phyloP scores from a whole-genome alignment of 140 eudicot genomes.

The Cichorium intybus region DNA sequence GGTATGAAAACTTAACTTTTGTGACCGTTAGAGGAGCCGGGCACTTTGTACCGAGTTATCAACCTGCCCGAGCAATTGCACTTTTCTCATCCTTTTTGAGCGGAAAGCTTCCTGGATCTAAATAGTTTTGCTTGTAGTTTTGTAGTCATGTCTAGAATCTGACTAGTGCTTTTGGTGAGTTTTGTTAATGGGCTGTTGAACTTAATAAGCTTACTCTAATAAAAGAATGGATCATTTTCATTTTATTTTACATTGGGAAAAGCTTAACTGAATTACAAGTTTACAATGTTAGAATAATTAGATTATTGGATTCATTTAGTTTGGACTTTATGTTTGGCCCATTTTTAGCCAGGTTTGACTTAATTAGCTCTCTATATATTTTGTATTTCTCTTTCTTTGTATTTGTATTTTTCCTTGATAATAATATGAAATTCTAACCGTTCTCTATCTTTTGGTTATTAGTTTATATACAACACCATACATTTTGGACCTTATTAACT shows the following conservation, averaged over 20 bases:
- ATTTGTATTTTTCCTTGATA: too few species aligned
- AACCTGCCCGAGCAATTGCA: constrained; percentile 47
- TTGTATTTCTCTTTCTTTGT: too few species aligned
- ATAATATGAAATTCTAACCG: too few species aligned
- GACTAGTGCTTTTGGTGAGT: neutral
- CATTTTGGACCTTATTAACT: neutral
- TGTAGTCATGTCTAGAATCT: neutral
- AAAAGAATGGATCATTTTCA: neutral
- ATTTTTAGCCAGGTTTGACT: too few species aligned
- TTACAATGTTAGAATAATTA: too few species aligned
- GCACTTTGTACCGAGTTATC: constrained; percentile 54
- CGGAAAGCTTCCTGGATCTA: constrained; percentile 46
- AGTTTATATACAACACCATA: neutral
- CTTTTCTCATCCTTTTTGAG: constrained; percentile 42
- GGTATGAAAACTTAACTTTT: constrained; percentile 46
- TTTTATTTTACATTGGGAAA: neutral
- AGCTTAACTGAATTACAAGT: neutral
- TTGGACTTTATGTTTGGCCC: too few species aligned
- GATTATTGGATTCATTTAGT: too few species aligned
- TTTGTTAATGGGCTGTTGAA: constrained; percentile 5
- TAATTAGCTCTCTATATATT: too few species aligned
- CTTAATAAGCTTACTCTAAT: neutral
- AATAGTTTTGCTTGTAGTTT: constrained; percentile 12
- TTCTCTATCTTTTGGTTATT: too few species aligned
- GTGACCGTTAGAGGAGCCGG: constrained; percentile 55